Conservation (phyloP, 805 yeast genomes). For the Torulaspora microellipsoides region DNA sequence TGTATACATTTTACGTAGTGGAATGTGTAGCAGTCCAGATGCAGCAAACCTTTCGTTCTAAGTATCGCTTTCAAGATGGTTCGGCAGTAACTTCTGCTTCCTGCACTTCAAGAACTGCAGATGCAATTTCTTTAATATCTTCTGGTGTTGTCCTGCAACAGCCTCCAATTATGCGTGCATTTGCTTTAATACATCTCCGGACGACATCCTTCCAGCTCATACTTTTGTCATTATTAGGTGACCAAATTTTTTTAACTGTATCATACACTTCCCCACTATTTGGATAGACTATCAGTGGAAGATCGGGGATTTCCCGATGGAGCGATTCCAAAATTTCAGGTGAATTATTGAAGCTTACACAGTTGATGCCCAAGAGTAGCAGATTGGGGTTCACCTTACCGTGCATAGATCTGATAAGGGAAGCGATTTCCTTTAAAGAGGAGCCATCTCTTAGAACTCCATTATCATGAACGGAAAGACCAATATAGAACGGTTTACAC, state of each 20-base stretch:
- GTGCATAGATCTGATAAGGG: slow-evolving; percentile 17
- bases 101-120: slow-evolving; percentile 7
- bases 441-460: slow-evolving; percentile 51
- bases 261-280: slow-evolving; percentile 72
- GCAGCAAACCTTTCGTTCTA: too few species aligned
- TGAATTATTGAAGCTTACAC: slow-evolving; percentile 49
- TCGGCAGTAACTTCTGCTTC: too few species aligned
- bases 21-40: too few species aligned
- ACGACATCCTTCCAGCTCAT: slow-evolving; percentile 39
- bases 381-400: slow-evolving; percentile 29
- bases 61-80: too few species aligned
- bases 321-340: slow-evolving; percentile 36
- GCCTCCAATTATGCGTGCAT: slow-evolving; percentile 61
- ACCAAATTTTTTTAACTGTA: slow-evolving; percentile 44
- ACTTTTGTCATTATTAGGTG: slow-evolving; percentile 14
- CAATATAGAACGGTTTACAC: slow-evolving; percentile 42
- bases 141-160: slow-evolving; percentile 69
- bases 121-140: slow-evolving; percentile 28
- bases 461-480: slow-evolving; percentile 41
- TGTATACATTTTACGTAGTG: too few species aligned
- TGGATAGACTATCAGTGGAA: slow-evolving; percentile 59
- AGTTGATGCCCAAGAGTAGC: slow-evolving; percentile 62
- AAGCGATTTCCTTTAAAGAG: slow-evolving; percentile 33
- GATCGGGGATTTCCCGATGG: slow-evolving; percentile 18
- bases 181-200: slow-evolving; percentile 38